Evolutionary conservation across 2,329 filamentous ascomycete genomes (phyloP).

Genomic region (Cladosporium phlei): DNA sequence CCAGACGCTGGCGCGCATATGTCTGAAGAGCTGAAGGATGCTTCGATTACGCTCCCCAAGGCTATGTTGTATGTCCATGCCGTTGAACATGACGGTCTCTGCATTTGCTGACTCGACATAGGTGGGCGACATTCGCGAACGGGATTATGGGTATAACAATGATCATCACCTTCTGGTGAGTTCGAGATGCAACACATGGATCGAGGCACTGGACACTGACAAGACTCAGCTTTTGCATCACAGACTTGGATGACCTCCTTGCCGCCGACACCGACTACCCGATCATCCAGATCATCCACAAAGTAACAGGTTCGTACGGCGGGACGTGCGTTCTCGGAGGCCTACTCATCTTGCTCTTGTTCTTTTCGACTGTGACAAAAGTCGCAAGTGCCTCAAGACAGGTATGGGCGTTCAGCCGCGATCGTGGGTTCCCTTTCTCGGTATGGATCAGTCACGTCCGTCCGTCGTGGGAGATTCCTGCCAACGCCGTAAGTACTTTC

Average conservation of each 20-base stretch:
- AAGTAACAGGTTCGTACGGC: conserved; percentile 26
- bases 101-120: neutral
- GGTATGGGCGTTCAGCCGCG: conserved; percentile 33
- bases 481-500: conserved; percentile 31
- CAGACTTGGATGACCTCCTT: conserved; percentile 2
- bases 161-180: conserved; percentile 35
- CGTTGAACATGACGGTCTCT: too few relatives aligned
- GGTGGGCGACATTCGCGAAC: conserved; percentile 36
- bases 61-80: conserved; percentile 36
- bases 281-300: conserved; percentile 22
- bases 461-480: conserved; percentile 29
- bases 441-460: conserved; percentile 29
- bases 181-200: conserved; percentile 25
- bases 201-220: conserved; percentile 16
- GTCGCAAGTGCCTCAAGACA: conserved; percentile 32
- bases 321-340: conserved; percentile 29
- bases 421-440: conserved; percentile 32
- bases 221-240: conserved; percentile 6
- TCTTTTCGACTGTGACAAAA: conserved; percentile 34
- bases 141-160: conserved; percentile 32
- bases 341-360: conserved; percentile 29
- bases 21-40: conserved; percentile 35
- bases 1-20: conserved; percentile 38
- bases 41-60: conserved; percentile 39
- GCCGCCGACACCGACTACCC: conserved; percentile 1